These are phyloP conservation scores for Pythium monospermum DNA, from an alignment of 352 stramenopile genomes.

Conservation along the genomic window DNA sequence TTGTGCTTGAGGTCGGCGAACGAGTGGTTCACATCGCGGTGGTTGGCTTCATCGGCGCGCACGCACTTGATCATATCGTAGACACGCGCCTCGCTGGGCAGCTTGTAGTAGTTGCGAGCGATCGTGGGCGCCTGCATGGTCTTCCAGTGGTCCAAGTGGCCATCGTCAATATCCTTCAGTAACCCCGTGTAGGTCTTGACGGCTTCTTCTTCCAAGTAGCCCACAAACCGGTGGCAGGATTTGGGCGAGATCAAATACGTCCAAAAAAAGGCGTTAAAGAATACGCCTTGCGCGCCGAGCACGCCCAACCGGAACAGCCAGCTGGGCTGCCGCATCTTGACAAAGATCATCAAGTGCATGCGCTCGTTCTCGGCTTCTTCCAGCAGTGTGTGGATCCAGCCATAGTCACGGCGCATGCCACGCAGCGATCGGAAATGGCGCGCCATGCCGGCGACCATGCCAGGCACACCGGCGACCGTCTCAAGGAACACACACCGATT, in stretches of 20 bases:
- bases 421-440: constrained; percentile 79
- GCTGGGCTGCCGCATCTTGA: constrained; percentile 83
- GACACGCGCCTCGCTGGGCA: constrained; percentile 45
- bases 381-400: constrained; percentile 88
- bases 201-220: constrained; percentile 92
- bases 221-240: constrained; percentile 89
- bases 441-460: constrained; percentile 65
- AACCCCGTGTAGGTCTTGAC: constrained; percentile 91
- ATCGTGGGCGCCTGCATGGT: constrained; percentile 62
- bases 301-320: constrained; percentile 64
- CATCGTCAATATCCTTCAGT: constrained; percentile 81
- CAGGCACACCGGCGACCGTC: constrained; percentile 62
- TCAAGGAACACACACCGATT: constrained; percentile 72
- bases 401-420: constrained; percentile 75
- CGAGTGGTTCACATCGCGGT: constrained; percentile 77
- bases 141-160: constrained; percentile 39
- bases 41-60: constrained; percentile 70
- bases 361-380: constrained; percentile 92
- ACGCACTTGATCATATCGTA: constrained; percentile 65
- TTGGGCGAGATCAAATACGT: constrained; percentile 86
- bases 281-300: constrained; percentile 76
- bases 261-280: constrained; percentile 80
- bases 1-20: constrained; percentile 29
- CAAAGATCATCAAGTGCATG: constrained; percentile 91
- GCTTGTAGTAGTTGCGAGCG: constrained; percentile 85